Evolutionary conservation across 345 rosid genomes (phyloP).

Genomic region (Bruguiera parviflora): DNA sequence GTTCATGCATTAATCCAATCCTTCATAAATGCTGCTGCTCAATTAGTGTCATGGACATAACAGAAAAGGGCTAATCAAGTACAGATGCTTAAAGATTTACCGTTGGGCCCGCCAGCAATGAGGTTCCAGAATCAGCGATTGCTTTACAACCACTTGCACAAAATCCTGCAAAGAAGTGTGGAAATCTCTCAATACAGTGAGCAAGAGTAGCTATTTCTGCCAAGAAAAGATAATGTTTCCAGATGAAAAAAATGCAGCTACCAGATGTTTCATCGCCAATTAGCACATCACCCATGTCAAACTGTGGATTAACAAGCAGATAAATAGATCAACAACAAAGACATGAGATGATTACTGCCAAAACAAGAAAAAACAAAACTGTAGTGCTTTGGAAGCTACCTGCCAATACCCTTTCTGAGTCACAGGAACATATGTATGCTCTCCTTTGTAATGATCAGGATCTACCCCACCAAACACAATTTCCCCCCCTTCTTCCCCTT

Average conservation of each 20-base stretch:
- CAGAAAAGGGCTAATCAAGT: not conserved
- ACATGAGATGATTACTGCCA: not conserved
- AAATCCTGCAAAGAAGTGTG: slow-evolving; percentile 19
- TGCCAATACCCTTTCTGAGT: slow-evolving; percentile 36
- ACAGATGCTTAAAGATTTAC: slow-evolving; percentile 3
- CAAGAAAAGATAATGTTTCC: not conserved
- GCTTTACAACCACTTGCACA: slow-evolving; percentile 33
- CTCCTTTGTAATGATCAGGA: slow-evolving; percentile 31
- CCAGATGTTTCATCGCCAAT: slow-evolving; percentile 25
- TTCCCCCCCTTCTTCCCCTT: slow-evolving; percentile 36
- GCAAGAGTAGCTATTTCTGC: not conserved
- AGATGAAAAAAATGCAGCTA: slow-evolving; percentile 1
- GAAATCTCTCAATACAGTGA: slow-evolving; percentile 1
- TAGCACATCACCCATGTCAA: slow-evolving; percentile 30
- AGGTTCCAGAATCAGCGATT: slow-evolving; percentile 38
- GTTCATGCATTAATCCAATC: not conserved
- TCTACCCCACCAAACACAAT: slow-evolving; percentile 35
- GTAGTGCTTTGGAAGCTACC: slow-evolving; percentile 12
- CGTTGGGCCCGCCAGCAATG: slow-evolving; percentile 32
- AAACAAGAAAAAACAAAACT: not conserved
- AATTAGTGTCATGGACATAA: not conserved
- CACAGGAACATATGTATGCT: slow-evolving; percentile 32
- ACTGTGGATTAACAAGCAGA: slow-evolving; percentile 17
- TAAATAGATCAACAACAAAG: not conserved
- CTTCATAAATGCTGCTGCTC: not conserved